phyloP scores from a whole-genome alignment of 176 grass and related monocot genomes.

The Metroxylon sagu region DNA sequence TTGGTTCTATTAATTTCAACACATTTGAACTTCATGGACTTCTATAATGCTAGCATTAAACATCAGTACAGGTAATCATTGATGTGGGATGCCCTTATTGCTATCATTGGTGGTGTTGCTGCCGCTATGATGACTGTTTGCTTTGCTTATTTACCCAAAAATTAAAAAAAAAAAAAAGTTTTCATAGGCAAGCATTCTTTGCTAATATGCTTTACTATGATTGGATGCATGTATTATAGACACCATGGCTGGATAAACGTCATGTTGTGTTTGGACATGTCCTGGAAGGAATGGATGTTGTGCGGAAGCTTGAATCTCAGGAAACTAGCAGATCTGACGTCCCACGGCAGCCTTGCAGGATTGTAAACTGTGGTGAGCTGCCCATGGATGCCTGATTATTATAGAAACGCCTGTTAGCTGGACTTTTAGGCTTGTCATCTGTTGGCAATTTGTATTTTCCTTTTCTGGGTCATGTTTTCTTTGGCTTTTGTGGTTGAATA shows the following conservation, averaged over 20 bases:
- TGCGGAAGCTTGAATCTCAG: slow-evolving; percentile 55
- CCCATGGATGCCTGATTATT: slow-evolving; percentile 14
- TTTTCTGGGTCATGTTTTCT: not conserved
- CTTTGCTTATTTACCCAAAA: no score
- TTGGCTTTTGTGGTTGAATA: no score
- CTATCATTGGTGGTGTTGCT: no score
- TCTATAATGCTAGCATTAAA: no score
- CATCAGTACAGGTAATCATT: no score
- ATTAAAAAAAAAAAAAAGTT: no score
- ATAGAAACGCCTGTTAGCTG: not conserved
- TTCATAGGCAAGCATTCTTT: no score
- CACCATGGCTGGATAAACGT: slow-evolving; percentile 50
- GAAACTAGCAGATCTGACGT: slow-evolving; percentile 49
- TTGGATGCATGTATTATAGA: slow-evolving; percentile 28
- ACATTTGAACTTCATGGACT: no score
- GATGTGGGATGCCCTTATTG: no score
- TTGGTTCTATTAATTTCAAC: no score
- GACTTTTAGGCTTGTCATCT: not conserved
- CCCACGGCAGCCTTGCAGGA: slow-evolving; percentile 39
- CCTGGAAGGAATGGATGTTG: slow-evolving; percentile 51
- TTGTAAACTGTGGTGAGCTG: slow-evolving; percentile 46
- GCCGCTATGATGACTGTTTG: no score
- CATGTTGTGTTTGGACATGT: slow-evolving; percentile 67
- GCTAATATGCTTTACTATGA: slow-evolving; percentile 2
- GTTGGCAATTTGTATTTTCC: not conserved